A percentile compares a stretch with the other conserved stretches of the same genome.
Evolutionary conservation across 2,329 filamentous ascomycete species (phyloP).

Genomic region (Clarireedia hainanense): DNA sequence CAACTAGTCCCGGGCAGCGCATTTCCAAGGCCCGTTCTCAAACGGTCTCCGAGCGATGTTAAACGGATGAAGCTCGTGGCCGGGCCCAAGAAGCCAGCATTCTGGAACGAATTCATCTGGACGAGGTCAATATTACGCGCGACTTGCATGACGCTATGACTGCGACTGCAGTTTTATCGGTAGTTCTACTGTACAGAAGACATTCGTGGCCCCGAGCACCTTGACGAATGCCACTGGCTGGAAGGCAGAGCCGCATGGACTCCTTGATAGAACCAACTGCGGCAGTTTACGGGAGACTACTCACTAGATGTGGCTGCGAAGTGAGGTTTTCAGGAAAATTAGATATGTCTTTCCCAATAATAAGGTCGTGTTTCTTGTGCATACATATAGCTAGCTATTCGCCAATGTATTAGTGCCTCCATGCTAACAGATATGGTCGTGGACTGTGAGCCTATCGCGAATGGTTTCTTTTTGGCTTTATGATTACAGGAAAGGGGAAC

Average conservation of each 20-base stretch:
- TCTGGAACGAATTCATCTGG: conserved; percentile 40
- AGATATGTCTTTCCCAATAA: no score
- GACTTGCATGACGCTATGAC: not conserved
- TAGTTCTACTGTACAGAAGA: not conserved
- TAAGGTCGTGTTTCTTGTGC: no score
- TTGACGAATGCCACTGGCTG: not conserved
- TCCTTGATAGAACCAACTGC: conserved; percentile 17
- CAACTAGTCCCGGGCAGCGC: conserved; percentile 36
- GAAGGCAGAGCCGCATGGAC: not conserved
- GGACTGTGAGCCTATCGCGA: no score
- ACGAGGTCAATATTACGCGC: conserved; percentile 31
- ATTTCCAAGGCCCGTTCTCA: not conserved
- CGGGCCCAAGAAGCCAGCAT: conserved; percentile 34
- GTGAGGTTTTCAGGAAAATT: no score
- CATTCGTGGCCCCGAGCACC: not conserved
- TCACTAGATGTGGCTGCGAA: conserved; percentile 11
- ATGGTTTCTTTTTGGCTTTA: no score
- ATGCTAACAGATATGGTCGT: no score
- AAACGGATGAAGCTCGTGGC: conserved; percentile 21
- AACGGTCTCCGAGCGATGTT: not conserved
- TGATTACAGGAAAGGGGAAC: no score
- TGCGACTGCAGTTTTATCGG: not conserved
- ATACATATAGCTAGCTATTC: no score
- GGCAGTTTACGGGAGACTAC: conserved; percentile 15
- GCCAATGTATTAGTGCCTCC: no score